Conservation (phyloP, 2,329 filamentous ascomycete species). For the Gaeumannomyces sp. region DNA sequence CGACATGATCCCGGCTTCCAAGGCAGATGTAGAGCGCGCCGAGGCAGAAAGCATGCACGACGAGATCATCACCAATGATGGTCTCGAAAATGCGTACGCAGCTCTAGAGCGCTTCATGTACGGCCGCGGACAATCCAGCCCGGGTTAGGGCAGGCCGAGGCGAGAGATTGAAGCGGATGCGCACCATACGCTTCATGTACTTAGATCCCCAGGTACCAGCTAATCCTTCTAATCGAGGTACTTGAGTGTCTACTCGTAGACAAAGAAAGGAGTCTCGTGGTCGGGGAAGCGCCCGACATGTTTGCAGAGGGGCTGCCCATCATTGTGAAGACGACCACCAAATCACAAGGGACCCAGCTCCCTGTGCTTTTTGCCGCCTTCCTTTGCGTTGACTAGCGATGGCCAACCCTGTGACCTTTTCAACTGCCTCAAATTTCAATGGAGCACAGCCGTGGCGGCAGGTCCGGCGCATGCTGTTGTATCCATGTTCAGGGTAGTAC, state of each 20-base stretch:
- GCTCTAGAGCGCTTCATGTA: constrained; percentile 45
- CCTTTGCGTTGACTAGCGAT: neutral
- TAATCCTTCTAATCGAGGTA: too few species aligned
- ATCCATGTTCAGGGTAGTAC: neutral
- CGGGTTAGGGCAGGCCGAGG: neutral
- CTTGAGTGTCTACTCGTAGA: too few species aligned
- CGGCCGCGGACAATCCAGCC: constrained; percentile 16
- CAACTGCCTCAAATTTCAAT: neutral
- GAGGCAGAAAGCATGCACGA: constrained; percentile 39
- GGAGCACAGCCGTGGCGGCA: neutral
- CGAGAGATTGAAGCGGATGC: neutral
- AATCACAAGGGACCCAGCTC: neutral
- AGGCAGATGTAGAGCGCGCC: constrained; percentile 36
- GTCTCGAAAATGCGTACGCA: constrained; percentile 42
- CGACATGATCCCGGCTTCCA: constrained; percentile 33
- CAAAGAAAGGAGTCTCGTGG: too few species aligned
- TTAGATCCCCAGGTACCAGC: too few species aligned
- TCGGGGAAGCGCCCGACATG: too few species aligned
- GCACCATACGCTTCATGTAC: neutral
- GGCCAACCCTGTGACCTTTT: neutral
- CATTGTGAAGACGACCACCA: neutral
- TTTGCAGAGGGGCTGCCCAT: neutral
- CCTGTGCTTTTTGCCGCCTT: neutral
- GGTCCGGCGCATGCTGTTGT: neutral
- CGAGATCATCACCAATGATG: constrained; percentile 43